Conservation (phyloP, 1,284 basidiomycete genomes). For the Schizophyllum amplum region DNA sequence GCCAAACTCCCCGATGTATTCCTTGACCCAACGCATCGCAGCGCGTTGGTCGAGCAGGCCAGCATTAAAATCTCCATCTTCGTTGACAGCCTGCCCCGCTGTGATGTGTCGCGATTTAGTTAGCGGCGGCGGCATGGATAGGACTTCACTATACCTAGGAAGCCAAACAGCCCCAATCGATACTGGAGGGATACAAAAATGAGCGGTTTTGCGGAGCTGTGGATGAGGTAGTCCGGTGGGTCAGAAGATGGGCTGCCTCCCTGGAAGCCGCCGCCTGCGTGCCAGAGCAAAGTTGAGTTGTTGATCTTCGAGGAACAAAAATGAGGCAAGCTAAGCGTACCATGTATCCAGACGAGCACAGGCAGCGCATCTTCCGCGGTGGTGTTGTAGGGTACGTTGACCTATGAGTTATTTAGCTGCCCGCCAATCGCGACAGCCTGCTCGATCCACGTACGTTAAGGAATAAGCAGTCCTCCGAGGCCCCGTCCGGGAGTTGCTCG, state of each 20-base stretch:
- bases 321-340: constrained; percentile 16
- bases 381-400: constrained; percentile 3
- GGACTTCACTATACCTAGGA: constrained; percentile 25
- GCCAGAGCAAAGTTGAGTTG: not conserved
- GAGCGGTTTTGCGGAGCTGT: constrained; percentile 21
- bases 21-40: constrained; percentile 28
- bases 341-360: constrained; percentile 28
- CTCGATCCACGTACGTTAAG: constrained; percentile 23
- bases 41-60: constrained; percentile 32
- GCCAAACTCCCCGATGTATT: constrained; percentile 27
- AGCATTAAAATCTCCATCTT: constrained; percentile 24
- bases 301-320: not conserved
- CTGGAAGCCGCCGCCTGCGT: constrained; percentile 30
- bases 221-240: constrained; percentile 21
- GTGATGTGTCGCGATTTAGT: not conserved
- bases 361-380: constrained; percentile 1
- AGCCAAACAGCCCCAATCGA: constrained; percentile 32
- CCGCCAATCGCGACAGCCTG: not conserved
- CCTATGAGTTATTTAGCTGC: too few species aligned
- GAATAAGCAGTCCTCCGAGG: constrained; percentile 34
- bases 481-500: constrained; percentile 18
- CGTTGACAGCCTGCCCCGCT: constrained; percentile 22
- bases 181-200: constrained; percentile 34
- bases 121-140: not conserved
- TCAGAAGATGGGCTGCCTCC: constrained; percentile 21